Evolutionary conservation across 495 filamentous ascomycete genomes (phyloP).

Genomic region (Penicillium chermesinum): DNA sequence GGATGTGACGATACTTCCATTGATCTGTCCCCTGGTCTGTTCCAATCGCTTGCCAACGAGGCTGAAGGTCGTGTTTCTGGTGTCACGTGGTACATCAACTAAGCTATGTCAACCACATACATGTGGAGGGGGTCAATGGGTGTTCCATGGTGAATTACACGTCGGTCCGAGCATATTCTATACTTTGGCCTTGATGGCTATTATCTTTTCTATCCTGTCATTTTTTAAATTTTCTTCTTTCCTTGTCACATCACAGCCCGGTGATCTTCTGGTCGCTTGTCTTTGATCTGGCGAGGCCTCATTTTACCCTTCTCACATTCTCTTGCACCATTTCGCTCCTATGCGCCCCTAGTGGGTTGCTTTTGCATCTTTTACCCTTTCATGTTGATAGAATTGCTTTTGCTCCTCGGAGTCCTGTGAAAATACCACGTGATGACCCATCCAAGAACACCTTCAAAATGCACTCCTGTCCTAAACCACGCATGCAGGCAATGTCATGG

Average conservation of each 20-base stretch:
- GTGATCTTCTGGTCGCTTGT: constrained; percentile 4
- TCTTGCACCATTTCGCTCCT: constrained; percentile 5
- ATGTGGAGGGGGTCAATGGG: neutral
- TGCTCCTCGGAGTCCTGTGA: constrained; percentile 14
- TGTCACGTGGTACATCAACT: constrained; percentile 36
- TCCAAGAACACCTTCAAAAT: neutral
- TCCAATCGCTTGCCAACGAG: constrained; percentile 28
- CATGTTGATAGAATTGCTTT: constrained; percentile 20
- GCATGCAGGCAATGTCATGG: neutral
- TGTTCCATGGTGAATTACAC: constrained; percentile 24
- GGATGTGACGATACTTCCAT: constrained; percentile 51
- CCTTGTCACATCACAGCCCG: neutral
- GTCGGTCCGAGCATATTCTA: constrained; percentile 7
- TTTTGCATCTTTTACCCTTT: constrained; percentile 1
- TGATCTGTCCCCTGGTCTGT: constrained; percentile 44
- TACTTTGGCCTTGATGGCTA: constrained; percentile 12
- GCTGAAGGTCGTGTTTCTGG: constrained; percentile 27
- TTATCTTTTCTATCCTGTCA: neutral
- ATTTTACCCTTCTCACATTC: constrained; percentile 13
- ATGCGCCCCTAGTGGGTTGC: constrained; percentile 18
- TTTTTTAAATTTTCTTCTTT: constrained; percentile 4
- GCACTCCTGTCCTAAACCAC: neutral
- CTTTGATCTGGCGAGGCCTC: neutral
- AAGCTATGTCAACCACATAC: constrained; percentile 23
- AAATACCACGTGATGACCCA: constrained; percentile 19